Evolutionary conservation across 2,329 filamentous ascomycete species (phyloP), one percentile per base, ranked within the genome.

Genomic region (Beauveria caledonica): DNA sequence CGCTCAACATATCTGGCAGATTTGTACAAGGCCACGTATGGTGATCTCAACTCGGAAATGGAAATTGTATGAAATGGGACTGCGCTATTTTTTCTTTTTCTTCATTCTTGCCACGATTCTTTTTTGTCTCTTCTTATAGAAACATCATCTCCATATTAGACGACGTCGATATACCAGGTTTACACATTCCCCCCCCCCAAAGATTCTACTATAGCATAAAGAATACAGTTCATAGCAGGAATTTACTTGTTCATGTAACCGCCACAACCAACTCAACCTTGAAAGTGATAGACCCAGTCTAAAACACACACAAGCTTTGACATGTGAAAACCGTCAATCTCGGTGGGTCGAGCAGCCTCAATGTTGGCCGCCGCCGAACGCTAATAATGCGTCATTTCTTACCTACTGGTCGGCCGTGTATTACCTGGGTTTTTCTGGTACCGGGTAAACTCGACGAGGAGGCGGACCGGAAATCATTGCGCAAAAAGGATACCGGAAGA

Each of bases 11-110:
- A 57, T 21, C 27, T 61, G 7, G 21, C 50, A 15, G 60, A 61
- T 27, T 8, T 58, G 5, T 57, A 55, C 57, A 36, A 42, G 48
- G 57, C 57, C n/a, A 59, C 36, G 15, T 59, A 52, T n/a, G 57
- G 48, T 6, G 48, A 59, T 11, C 39, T 59, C 19, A 45, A 19
- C 4, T 36, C 57, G 19, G 36, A 49, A n/a, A 33, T 51, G 46
- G 56, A 58, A 25, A n/a, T 51, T 58, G 23, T 51, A 58, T 58
- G n/a, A 48, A 3, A 19, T 5, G 11, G 10, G 10, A 33, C 10
- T 33, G 29, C 29, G 29, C 3, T 33, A 33, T 1, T 9, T 42
- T 9, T 9, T 33, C 3, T 5, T 54, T 13, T 27, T 25, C 3
- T 27, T 10, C 36, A 19, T 33, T n/a, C 36, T 45, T 57, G 23